Evolutionary conservation across 345 rosid genomes (phyloP), one percentile per base, ranked within the genome.

Genomic region (Draba incana): DNA sequence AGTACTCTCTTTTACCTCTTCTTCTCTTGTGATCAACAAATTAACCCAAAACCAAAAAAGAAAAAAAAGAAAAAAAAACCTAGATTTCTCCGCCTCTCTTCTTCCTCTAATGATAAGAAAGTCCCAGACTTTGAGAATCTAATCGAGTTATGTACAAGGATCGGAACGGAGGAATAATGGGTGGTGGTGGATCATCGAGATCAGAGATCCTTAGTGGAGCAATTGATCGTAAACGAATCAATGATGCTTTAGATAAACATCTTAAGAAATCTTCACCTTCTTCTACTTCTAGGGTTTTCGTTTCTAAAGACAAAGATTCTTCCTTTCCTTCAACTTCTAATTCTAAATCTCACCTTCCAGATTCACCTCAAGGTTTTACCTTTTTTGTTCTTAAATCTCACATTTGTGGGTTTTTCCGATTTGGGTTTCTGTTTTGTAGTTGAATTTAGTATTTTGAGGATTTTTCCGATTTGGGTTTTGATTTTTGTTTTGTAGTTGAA

Each of bases 251-350:
- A 67, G 98, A 92, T 70, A 90, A 86, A 80, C 97, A 92, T 59
- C 82, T 92, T 1, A 92, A 86, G 84, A 92, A 90, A 84, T 81
- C 93, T 4, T 90, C 97, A 25, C 92, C 97, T 46, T 89, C 95
- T 14, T 89, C 95, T 14, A 86, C 98, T 66, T 89, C 98, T 30
- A 82, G 92, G 71, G 82, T 71, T 56, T 72, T 84, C 79, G 74
- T 69, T 58, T 76, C 76, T 61, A 88, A 84, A 76, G 97, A 88
- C 46, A 84, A 82, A 62, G 89, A 81, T 41, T 78, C 91, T 37
- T 78, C 89, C n/a, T 69, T 81, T 28, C 95, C 95, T 2, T 92
- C 95, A 13, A 88, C 89, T 75, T 86, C 97, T 16, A 57, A 88
- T 4, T 82, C 87, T 15, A 92, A 89, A 84, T 80, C 87, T 48